A percentile compares a stretch with the other conserved stretches of the same genome.
Conservation (phyloP, 73 alveolate genomes). For the Tetrahymena elliotti region DNA sequence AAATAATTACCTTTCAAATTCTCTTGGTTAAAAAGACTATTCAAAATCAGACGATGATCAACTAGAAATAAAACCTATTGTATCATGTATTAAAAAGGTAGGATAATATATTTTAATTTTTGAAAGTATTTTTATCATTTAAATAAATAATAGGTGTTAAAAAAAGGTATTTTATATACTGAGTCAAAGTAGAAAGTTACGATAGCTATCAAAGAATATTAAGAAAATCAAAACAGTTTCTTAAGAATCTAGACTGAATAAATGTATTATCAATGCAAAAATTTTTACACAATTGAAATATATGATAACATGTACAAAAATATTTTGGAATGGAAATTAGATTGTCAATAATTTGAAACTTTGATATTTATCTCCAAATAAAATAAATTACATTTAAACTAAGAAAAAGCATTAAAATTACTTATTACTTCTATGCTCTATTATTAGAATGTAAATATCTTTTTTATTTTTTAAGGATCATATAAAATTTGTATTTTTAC, state of each 20-base stretch:
- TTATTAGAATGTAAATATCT: not conserved
- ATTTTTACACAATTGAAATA: not conserved
- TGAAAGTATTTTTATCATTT: not conserved
- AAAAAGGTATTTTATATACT: not conserved
- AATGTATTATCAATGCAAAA: not conserved
- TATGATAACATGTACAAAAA: not conserved
- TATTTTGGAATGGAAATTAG: not conserved
- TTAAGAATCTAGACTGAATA: not conserved
- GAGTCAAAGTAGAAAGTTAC: not conserved
- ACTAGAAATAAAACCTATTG: not conserved
- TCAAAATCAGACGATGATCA: not conserved
- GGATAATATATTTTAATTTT: not conserved
- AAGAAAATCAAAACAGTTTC: not conserved
- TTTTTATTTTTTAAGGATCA: not conserved
- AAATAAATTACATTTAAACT: not conserved
- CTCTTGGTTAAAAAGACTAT: not conserved
- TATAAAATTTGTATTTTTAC: not conserved
- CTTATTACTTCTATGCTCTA: not conserved
- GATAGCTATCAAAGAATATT: not conserved
- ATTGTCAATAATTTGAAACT: not conserved
- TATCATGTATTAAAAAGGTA: not conserved
- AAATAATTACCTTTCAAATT: no score
- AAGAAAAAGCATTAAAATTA: not conserved
- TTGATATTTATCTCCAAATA: not conserved
- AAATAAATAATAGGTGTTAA: not conserved